Conservation (phyloP, 768 basidiomycete genomes). For the Xerocomellus chrysenteron region DNA sequence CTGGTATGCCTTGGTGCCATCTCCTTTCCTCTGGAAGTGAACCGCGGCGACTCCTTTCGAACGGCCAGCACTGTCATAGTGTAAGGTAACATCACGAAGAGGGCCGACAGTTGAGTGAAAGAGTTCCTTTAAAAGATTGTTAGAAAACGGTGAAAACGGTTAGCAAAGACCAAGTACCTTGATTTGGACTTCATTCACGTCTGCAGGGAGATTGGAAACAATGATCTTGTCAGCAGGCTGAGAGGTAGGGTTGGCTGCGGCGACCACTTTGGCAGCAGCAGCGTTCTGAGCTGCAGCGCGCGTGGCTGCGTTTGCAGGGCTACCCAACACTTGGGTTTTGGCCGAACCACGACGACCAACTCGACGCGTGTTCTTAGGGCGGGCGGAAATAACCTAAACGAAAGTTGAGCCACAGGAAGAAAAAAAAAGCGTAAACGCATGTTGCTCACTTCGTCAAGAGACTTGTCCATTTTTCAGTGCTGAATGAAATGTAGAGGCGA, state of each 20-base stretch:
- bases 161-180: slow-evolving; percentile 55
- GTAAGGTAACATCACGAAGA: slow-evolving; percentile 77
- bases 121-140: slow-evolving; percentile 66
- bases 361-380: slow-evolving; percentile 45
- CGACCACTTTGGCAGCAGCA: slow-evolving; percentile 41
- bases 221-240: slow-evolving; percentile 82
- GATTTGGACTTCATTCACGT: slow-evolving; percentile 92
- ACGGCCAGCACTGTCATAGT: slow-evolving; percentile 80
- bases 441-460: slow-evolving; percentile 74
- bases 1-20: slow-evolving; percentile 88
- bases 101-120: slow-evolving; percentile 90
- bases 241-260: slow-evolving; percentile 38
- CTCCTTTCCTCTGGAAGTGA: slow-evolving; percentile 81
- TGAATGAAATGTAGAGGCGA: background rate
- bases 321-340: slow-evolving; percentile 64
- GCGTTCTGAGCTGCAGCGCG: slow-evolving; percentile 53
- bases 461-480: slow-evolving; percentile 64
- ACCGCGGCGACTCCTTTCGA: slow-evolving; percentile 91
- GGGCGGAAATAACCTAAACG: slow-evolving; percentile 64
- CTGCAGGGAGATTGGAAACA: slow-evolving; percentile 88
- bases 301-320: slow-evolving; percentile 45
- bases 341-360: slow-evolving; percentile 46
- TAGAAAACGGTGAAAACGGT: background rate
- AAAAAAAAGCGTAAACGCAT: slow-evolving; percentile 7
- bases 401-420: slow-evolving; percentile 8